These are phyloP conservation scores for Alternaria ethzedia DNA, from an alignment of 2,329 filamentous ascomycete genomes.

Conservation along the genomic window DNA sequence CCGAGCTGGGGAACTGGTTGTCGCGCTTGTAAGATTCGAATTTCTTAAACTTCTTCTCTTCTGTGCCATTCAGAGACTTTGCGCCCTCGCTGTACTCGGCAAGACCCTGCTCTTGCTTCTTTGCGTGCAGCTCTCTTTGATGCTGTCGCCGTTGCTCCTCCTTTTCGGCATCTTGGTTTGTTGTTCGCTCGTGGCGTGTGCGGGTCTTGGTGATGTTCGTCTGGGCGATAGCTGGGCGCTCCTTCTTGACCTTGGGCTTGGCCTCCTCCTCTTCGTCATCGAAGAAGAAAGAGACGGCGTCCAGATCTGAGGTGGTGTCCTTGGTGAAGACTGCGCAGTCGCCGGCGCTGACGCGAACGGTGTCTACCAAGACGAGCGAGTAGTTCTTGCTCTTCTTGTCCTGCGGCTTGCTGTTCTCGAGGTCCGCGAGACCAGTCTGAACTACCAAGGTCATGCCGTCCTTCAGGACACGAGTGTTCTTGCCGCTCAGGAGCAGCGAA, in stretches of 20 bases:
- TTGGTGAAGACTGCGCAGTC: conserved; percentile 91
- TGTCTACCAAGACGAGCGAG: conserved; percentile 89
- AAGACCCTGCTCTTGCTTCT: conserved; percentile 89
- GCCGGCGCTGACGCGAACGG: conserved; percentile 80
- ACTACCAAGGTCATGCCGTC: conserved; percentile 97
- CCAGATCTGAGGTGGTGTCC: conserved; percentile 87
- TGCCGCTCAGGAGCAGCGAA: conserved; percentile 83
- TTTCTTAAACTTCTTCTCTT: conserved; percentile 97
- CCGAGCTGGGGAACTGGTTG: conserved; percentile 83
- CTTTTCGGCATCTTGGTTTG: conserved; percentile 86
- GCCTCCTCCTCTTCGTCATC: conserved; percentile 88
- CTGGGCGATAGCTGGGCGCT: conserved; percentile 84
- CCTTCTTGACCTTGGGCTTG: conserved; percentile 87
- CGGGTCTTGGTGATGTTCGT: conserved; percentile 96
- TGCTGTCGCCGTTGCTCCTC: conserved; percentile 88
- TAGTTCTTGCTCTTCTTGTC: conserved; percentile 91
- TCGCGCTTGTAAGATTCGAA: conserved; percentile 99
- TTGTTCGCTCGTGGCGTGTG: conserved; percentile 86
- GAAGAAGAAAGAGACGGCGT: conserved; percentile 98
- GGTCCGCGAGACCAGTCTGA: conserved; percentile 86
- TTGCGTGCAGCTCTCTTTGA: conserved; percentile 84
- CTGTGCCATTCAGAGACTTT: conserved; percentile 83
- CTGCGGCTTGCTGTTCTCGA: conserved; percentile 84
- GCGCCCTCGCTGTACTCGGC: conserved; percentile 86
- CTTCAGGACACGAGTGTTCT: conserved; percentile 82